A percentile compares a stretch with the other conserved stretches of the same genome.
These are phyloP conservation scores for Pistacia vera DNA, from an alignment of 345 rosid species.

Conservation along the genomic window DNA sequence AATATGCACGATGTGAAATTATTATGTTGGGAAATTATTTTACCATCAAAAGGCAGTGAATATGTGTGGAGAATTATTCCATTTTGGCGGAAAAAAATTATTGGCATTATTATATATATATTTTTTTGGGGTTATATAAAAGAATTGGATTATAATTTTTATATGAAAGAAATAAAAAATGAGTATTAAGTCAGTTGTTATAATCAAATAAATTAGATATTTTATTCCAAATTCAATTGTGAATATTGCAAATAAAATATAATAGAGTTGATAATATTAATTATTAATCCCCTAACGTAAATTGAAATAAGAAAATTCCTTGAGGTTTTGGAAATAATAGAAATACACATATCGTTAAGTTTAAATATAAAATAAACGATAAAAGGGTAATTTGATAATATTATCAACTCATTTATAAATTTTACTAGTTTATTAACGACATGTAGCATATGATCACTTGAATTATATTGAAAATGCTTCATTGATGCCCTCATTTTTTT, in stretches of 20 bases:
- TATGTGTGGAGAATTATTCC: conserved; percentile 4
- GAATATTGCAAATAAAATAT: neutral
- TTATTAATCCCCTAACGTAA: no score
- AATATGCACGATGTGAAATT: conserved; percentile 12
- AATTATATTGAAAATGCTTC: neutral
- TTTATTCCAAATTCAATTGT: neutral
- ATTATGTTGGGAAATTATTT: neutral
- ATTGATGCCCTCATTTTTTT: neutral
- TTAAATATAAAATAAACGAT: no score
- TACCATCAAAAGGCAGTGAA: neutral
- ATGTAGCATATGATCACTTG: neutral
- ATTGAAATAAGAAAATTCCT: no score
- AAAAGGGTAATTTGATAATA: no score
- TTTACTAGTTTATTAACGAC: neutral
- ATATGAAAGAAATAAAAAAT: no score
- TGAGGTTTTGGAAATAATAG: no score
- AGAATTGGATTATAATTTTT: neutral
- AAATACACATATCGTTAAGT: no score
- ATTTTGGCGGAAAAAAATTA: neutral
- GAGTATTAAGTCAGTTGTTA: no score
- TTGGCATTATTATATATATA: neutral
- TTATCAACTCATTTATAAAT: no score
- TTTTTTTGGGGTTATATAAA: no score
- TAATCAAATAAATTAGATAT: no score
- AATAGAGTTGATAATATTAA: neutral